Base-by-base conservation (phyloP, 176 grass and related monocot species). In the Musa acuminata region DNA sequence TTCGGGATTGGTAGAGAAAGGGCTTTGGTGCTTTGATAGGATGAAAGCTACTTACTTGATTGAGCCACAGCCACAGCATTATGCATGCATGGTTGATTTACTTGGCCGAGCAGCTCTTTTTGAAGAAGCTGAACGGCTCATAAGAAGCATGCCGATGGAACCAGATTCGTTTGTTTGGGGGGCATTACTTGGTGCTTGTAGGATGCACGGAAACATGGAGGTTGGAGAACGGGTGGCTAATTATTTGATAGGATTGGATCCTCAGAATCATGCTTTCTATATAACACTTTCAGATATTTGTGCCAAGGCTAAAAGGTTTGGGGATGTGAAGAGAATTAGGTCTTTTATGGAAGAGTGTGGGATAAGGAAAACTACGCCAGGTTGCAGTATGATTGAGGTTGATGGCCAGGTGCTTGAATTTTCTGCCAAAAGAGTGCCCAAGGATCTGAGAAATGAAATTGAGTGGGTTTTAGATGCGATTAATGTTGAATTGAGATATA, bases 31-130 rank as follows among this genome's bases (percentile, higher is more conserved):
- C 8, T 35, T 77, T 67, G 62, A 67, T 35, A 49, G 20, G 49
- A 77, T 67, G 75, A 62, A 67, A 77, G 20, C 12, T 0, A 50
- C 29, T 67, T 67, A 77, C 49, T 67, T 17, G 11, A 67, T 77
- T 67, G 62, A 77, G 50, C 62, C 60, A 27, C 75, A 77, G 20
- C 62, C 5, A 7, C 75, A 67, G 13, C 75, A 77, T 53, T 77
- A 66, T 77, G 75, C 75, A 13, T 77, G 75, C 62, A 67, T 67
- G 62, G 75, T 77, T 20, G 55, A 76, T 49, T 76, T 76, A 35
- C 74, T 76, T 8, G 74, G 74, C 55, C 55, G 74, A 51, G 74
- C 57, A 29, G 57, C 23, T 19, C 55, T 76, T 60, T 76, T 64
- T 63, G 55, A 63, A 64, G 74, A 76, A 50, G 74, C 74, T 1